Percentiles rank a stretch among this genome's conserved stretches.
Conservation (phyloP, 331 rosid species). For the Pyracantha coccinea region DNA sequence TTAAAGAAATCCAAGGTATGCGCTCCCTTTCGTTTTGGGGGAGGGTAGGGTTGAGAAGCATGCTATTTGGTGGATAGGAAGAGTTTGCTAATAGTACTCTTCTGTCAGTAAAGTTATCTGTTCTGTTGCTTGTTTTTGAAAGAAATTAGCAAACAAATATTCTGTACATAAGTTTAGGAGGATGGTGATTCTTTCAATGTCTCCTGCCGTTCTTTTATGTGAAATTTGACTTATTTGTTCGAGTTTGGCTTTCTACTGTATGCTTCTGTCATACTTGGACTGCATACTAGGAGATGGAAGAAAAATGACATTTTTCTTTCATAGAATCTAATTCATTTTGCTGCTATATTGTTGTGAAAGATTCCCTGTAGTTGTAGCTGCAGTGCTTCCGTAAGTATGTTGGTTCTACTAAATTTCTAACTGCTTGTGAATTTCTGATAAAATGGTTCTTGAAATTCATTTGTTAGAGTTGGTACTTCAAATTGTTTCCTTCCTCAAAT, state of each 20-base stretch:
- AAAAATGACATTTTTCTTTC: not conserved
- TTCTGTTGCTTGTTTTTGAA: not conserved
- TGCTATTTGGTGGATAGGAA: not conserved
- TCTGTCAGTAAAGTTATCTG: not conserved
- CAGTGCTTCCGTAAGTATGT: not conserved
- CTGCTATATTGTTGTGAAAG: not conserved
- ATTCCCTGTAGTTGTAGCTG: not conserved
- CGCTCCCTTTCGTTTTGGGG: not conserved
- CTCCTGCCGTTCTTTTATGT: too few relatives aligned
- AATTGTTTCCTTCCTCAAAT: not conserved
- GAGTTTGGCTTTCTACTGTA: too few relatives aligned
- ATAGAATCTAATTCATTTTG: not conserved
- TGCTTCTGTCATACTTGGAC: not conserved
- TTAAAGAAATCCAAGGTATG: conserved; percentile 88
- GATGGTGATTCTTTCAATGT: too few relatives aligned
- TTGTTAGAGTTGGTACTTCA: not conserved
- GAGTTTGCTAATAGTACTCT: not conserved
- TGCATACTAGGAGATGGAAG: not conserved
- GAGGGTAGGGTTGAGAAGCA: not conserved
- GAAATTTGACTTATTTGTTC: too few relatives aligned
- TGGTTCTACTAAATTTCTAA: not conserved
- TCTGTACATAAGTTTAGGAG: too few relatives aligned
- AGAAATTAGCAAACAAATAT: not conserved
- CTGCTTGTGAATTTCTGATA: not conserved
- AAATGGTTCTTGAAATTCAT: not conserved